Percentiles rank a stretch among this genome's conserved stretches.
Conservation (phyloP, 805 yeast genomes). For the Ogataea nonfermentans region DNA sequence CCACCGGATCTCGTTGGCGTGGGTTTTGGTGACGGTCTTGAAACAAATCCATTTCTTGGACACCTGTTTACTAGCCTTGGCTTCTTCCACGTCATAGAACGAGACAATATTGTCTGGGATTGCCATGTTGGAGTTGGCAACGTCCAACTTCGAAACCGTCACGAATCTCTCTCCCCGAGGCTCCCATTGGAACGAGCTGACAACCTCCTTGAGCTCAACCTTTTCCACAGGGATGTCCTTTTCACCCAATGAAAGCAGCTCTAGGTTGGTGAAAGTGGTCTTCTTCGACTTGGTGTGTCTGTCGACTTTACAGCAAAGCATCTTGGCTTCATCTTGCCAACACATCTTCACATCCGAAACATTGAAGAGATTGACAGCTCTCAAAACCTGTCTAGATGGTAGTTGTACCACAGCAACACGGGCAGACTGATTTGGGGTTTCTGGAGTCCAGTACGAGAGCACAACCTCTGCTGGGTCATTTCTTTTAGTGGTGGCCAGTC, state of each 20-base stretch:
- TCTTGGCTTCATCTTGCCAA: conserved; percentile 90
- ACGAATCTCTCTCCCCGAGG: conserved; percentile 87
- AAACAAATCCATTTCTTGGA: conserved; percentile 45
- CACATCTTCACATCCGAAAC: conserved; percentile 85
- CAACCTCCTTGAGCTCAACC: conserved; percentile 87
- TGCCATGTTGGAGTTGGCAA: conserved; percentile 54
- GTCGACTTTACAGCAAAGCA: conserved; percentile 90
- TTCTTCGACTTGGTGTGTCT: conserved; percentile 95
- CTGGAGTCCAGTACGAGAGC: conserved; percentile 97
- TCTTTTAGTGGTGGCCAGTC: conserved; percentile 53
- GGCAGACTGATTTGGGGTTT: conserved; percentile 83
- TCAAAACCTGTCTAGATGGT: conserved; percentile 75
- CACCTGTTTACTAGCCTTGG: conserved; percentile 37
- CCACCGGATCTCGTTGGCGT: conserved; percentile 75
- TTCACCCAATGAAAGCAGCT: conserved; percentile 83
- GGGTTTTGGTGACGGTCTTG: conserved; percentile 57
- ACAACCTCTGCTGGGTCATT: conserved; percentile 58
- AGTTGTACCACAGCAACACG: conserved; percentile 88
- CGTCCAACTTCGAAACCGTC: conserved; percentile 63
- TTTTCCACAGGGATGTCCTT: conserved; percentile 93
- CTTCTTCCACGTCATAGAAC: conserved; percentile 80
- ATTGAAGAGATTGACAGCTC: conserved; percentile 93
- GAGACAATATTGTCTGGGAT: conserved; percentile 61
- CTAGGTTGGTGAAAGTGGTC: conserved; percentile 86
- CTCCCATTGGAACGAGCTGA: conserved; percentile 92